phyloP scores from a whole-genome alignment of 345 rosid genomes.

The Euphorbia lathyris region DNA sequence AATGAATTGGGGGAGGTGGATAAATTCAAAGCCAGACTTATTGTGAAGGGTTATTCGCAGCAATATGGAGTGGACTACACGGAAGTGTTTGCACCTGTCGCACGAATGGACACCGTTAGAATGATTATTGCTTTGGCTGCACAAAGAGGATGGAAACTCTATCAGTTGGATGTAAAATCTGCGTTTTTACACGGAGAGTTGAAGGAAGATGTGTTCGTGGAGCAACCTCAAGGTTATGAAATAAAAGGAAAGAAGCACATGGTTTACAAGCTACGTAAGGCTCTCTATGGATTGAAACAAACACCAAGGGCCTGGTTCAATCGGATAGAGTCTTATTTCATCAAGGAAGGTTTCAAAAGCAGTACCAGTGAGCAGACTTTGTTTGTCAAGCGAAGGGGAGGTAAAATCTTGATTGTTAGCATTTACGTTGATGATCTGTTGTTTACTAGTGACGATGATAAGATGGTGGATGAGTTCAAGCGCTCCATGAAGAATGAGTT shows the following conservation, averaged over 20 bases:
- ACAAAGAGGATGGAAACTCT: neutral
- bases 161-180: neutral
- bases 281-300: too few relatives aligned
- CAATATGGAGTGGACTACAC: neutral
- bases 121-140: neutral
- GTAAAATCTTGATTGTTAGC: neutral
- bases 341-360: too few relatives aligned
- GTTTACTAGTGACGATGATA: neutral
- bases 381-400: neutral
- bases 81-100: too few relatives aligned
- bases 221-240: too few relatives aligned
- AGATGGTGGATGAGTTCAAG: neutral
- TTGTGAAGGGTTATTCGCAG: neutral
- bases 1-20: neutral
- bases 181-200: too few relatives aligned
- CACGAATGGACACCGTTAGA: neutral
- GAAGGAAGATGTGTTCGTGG: too few relatives aligned
- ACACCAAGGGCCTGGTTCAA: too few relatives aligned
- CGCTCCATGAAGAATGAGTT: too few relatives aligned
- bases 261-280: too few relatives aligned
- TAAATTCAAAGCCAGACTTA: neutral
- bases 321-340: too few relatives aligned
- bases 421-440: neutral
- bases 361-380: neutral
- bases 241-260: too few relatives aligned